phyloP scores from a whole-genome alignment of 208 protist genomes.

The Trypanosoma congolense region DNA sequence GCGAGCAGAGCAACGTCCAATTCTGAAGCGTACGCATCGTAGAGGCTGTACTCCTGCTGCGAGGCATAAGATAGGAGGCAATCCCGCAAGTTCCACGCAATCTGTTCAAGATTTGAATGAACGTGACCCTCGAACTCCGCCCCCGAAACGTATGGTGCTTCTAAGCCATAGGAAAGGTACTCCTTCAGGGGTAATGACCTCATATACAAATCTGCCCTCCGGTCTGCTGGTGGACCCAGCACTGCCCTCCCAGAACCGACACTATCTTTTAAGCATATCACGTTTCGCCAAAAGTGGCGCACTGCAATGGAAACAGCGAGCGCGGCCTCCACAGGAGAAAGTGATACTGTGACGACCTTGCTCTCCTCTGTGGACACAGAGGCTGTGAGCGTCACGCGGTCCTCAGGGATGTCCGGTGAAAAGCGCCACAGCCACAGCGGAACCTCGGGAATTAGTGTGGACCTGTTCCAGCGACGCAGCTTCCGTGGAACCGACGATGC shows the following conservation, averaged over 20 bases:
- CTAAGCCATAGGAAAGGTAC: slow-evolving; percentile 47
- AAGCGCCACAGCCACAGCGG: slow-evolving; percentile 56
- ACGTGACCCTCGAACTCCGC: slow-evolving; percentile 25
- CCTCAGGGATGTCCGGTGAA: slow-evolving; percentile 30
- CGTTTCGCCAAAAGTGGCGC: slow-evolving; percentile 61
- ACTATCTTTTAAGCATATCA: slow-evolving; percentile 15
- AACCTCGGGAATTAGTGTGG: slow-evolving; percentile 55
- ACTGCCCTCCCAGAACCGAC: slow-evolving; percentile 2
- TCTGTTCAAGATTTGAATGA: slow-evolving; percentile 65
- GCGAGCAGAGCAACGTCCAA: slow-evolving; percentile 55
- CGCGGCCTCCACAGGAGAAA: slow-evolving; percentile 75
- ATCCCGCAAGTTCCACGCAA: slow-evolving; percentile 67
- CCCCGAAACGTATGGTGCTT: slow-evolving; percentile 38
- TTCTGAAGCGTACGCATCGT: slow-evolving; percentile 39
- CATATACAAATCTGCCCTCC: slow-evolving; percentile 47
- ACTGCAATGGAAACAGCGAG: slow-evolving; percentile 47
- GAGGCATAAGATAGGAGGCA: slow-evolving; percentile 48
- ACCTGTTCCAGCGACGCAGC: slow-evolving; percentile 56
- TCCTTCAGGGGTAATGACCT: slow-evolving; percentile 34
- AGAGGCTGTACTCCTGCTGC: slow-evolving; percentile 44
- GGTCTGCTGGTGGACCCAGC: slow-evolving; percentile 8
- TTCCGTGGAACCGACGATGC: slow-evolving; percentile 11
- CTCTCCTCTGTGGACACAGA: slow-evolving; percentile 27
- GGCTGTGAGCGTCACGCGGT: slow-evolving; percentile 33
- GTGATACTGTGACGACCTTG: slow-evolving; percentile 34